These are phyloP conservation scores for Coemansia sp. DNA, from an alignment of 192 early-diverging fungal genomes.

Conservation along the genomic window DNA sequence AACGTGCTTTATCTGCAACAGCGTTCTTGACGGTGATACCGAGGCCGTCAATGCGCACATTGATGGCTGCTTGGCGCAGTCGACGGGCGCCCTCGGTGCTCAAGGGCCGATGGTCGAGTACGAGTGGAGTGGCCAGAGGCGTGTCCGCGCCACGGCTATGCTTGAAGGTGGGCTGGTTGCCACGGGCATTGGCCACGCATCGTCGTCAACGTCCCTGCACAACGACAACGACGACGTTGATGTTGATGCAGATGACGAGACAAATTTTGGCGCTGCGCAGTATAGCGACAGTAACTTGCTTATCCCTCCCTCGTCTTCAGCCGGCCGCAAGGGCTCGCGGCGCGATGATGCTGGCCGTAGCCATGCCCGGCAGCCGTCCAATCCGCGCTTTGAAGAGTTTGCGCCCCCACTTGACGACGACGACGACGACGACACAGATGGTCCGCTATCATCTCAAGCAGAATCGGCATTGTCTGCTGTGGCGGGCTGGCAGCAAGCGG, in stretches of 20 bases:
- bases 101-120: slow-evolving; percentile 71
- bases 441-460: too few species aligned
- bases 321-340: slow-evolving; percentile 19
- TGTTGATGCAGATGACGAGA: slow-evolving; percentile 79
- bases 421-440: too few species aligned
- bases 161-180: slow-evolving; percentile 69
- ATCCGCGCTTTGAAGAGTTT: slow-evolving; percentile 29
- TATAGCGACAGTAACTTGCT: slow-evolving; percentile 74
- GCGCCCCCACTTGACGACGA: slow-evolving; percentile 5
- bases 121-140: slow-evolving; percentile 79
- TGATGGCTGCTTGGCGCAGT: slow-evolving; percentile 65
- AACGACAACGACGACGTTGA: slow-evolving; percentile 72
- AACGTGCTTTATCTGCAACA: slow-evolving; percentile 30
- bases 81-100: slow-evolving; percentile 3
- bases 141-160: slow-evolving; percentile 79
- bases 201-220: slow-evolving; percentile 58
- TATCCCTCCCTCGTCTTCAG: neutral
- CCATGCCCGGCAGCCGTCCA: slow-evolving; percentile 45
- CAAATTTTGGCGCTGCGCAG: slow-evolving; percentile 73
- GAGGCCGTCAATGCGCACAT: slow-evolving; percentile 76
- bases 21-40: slow-evolving; percentile 36
- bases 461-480: neutral
- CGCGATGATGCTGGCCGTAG: slow-evolving; percentile 40
- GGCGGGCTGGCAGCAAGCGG: neutral
- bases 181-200: slow-evolving; percentile 13